Conservation (phyloP, 306 rosid genomes). For the Hippophae tibetana region DNA sequence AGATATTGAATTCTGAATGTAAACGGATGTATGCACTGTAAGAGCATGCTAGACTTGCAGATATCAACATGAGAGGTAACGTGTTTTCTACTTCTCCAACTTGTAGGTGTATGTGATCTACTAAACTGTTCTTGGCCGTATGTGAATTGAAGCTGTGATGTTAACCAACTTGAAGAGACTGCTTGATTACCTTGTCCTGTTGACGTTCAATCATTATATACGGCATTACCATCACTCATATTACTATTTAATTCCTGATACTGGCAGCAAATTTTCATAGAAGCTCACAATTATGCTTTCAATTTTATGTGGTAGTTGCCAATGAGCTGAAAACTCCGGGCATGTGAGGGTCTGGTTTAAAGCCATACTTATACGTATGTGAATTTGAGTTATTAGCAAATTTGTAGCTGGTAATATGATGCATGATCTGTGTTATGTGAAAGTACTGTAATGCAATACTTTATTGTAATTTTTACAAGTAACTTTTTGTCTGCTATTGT, state of each 20-base stretch:
- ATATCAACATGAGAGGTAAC: not conserved
- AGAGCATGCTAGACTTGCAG: constrained; percentile 12
- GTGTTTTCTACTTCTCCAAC: not conserved
- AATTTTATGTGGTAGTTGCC: too few species aligned
- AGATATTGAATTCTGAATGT: constrained; percentile 71
- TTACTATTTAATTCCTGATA: too few species aligned
- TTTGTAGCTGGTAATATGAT: not conserved
- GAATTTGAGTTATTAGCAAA: too few species aligned
- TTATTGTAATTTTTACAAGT: not conserved
- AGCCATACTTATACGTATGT: too few species aligned
- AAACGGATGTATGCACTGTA: constrained; percentile 92
- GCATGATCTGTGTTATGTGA: not conserved
- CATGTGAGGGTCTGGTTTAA: too few species aligned
- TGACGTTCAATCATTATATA: not conserved
- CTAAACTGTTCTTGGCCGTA: not conserved
- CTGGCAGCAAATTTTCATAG: too few species aligned
- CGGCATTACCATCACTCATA: too few species aligned
- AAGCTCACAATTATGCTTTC: too few species aligned
- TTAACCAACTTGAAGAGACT: not conserved
- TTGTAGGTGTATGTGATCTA: not conserved
- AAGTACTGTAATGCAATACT: not conserved
- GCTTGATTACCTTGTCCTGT: not conserved
- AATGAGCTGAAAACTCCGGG: too few species aligned
- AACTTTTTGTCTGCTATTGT: not conserved
- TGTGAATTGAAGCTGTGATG: not conserved